Base-by-base conservation (phyloP, 2,329 filamentous ascomycete genomes). In the Orbilia quercus region DNA sequence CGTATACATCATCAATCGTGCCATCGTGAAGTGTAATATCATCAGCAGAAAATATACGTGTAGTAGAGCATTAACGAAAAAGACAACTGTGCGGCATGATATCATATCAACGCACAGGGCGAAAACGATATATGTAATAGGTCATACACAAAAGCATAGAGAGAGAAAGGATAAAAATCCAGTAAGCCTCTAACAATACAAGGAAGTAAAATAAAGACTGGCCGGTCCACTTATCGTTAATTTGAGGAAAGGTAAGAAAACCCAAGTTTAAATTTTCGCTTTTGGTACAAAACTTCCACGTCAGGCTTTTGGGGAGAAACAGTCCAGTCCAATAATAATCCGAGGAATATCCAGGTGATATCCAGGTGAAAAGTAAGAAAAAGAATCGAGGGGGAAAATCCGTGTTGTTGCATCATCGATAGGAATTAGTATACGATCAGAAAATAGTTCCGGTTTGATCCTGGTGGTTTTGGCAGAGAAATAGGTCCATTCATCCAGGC, bases 401-500 rank as follows among this genome's bases (percentile, higher is more conserved):
- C n/a, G n/a, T n/a, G n/a, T n/a, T n/a, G n/a, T n/a, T 36, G 31
- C 14, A 66, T 34, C 28, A 40, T 54, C 36, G 36, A 38, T 38
- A 31, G 28, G 5, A 31, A 38, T 66, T 47, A 36, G 51, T 47
- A 7, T 36, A 14, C 23, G 3, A 34, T 31, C 22, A 38, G 51
- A 7, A 31, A 18, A 64, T 22, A 23, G n/a, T 12, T 50, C 40
- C 51, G 38, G 40, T 66, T 51, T 31, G 44, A 16, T 66, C 51
- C 55, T 42, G 45, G 47, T 50, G 22, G 38, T 9, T 40, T 65
- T 51, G 40, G 45, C 28, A 51, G n/a, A 31, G 50, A 23, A 31
- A 25, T 25, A 28, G 51, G 62, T 65, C 62, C 62, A 57, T 57
- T 38, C 48, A 12, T 65, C 51, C 51, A 16, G 51, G 12, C 40